phyloP scores from a whole-genome alignment of 2,329 filamentous ascomycete genomes.

The Fusarium humuli region DNA sequence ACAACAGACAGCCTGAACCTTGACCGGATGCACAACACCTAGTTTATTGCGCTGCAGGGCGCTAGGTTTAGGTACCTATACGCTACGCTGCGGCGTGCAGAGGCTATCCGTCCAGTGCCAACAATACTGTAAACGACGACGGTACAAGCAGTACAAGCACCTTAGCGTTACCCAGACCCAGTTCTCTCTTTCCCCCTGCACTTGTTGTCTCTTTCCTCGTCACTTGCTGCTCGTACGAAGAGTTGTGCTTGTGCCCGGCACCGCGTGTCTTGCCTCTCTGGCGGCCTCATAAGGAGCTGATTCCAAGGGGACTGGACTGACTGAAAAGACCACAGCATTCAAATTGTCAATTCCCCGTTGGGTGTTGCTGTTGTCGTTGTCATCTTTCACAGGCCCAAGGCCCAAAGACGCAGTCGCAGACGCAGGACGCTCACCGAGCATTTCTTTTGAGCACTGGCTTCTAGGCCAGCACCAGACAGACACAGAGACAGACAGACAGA shows the following conservation, averaged over 20 bases:
- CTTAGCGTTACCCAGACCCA: slow-evolving; percentile 40
- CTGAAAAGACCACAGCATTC: slow-evolving; percentile 32
- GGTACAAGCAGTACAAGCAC: slow-evolving; percentile 37
- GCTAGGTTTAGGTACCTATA: not conserved
- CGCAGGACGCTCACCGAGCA: slow-evolving; percentile 36
- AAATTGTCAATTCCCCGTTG: slow-evolving; percentile 34
- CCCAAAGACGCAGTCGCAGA: not conserved
- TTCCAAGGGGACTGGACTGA: slow-evolving; percentile 35
- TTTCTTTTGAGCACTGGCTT: slow-evolving; percentile 26
- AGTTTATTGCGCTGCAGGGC: not conserved
- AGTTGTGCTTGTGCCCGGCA: slow-evolving; percentile 43
- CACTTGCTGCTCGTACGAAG: slow-evolving; percentile 34
- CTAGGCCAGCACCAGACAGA: slow-evolving; percentile 22
- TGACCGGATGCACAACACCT: slow-evolving; percentile 6
- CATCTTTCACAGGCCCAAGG: slow-evolving; percentile 24
- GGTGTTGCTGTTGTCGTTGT: slow-evolving; percentile 34
- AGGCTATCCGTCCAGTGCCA: slow-evolving; percentile 33
- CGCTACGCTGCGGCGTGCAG: not conserved
- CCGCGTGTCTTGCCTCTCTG: slow-evolving; percentile 47
- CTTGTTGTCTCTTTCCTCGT: slow-evolving; percentile 46
- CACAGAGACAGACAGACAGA: not conserved
- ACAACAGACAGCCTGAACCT: slow-evolving; percentile 22
- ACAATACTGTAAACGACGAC: slow-evolving; percentile 40
- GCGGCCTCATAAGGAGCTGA: slow-evolving; percentile 48
- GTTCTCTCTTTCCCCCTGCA: slow-evolving; percentile 48